Evolutionary conservation across 768 basidiomycete genomes (phyloP), one percentile per base, ranked within the genome.

Genomic region (Tylopilus sp.): DNA sequence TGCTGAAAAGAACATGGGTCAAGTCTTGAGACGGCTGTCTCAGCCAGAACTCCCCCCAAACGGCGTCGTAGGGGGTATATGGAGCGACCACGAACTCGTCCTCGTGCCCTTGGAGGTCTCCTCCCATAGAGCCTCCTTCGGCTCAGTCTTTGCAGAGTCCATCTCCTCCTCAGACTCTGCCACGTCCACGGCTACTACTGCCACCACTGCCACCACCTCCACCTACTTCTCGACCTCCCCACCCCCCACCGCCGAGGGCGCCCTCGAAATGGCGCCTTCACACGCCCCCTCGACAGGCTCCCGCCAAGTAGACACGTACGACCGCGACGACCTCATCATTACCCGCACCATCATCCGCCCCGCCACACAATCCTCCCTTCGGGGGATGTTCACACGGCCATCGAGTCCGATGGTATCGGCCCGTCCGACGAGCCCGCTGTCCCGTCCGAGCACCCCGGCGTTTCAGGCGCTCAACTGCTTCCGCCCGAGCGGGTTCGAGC

Each of bases 301-400:
- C 25, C 58, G 34, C 40, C 67, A 58, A 29, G 61, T 64, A 6
- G 66, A 67, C 25, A 65, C 61, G 3, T 59, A 52, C 44, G 64
- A 65, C 53, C 62, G 64, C 14, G 72, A 73, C 7, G 65, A 69
- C 53, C 63, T 64, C 55, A 56, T 62, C 41, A 62, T 72, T 30
- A 71, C 70, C 33, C 73, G 73, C 51, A 74, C 70, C 42, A 68
- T 71, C 61, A 67, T 76, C 48, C 71, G 69, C n/a, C 73, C 72
- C 6, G 29, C 55, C 14, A 51, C 71, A 2, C 66, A 60, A 40
- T 56, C 69, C 12, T 41, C 69, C 17, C 37, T 63, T 37, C 45
- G 57, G 34, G 50, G 54, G 30, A 49, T 55, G 37, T 68, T 74
- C 50, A 63, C 73, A 26, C 61, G 68, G 17, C 64, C 72, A 0